Evolutionary conservation across 257 asterid species (phyloP).

Genomic region (Leptodermis oblonga): DNA sequence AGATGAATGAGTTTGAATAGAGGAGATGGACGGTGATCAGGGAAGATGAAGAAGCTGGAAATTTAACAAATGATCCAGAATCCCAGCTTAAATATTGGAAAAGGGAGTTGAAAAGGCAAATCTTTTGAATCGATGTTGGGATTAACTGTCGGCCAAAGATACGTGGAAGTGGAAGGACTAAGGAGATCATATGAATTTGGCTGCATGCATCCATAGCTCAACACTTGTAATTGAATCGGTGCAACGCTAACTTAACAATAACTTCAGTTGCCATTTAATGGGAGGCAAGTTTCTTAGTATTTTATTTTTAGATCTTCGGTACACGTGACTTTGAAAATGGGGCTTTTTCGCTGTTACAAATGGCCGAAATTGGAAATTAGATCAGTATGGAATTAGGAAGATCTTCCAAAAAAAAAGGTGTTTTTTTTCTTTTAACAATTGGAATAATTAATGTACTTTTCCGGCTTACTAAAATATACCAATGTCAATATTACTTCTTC

Average conservation of each 20-base stretch:
- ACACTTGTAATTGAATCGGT: slow-evolving; percentile 10
- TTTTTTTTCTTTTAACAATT: too few relatives aligned
- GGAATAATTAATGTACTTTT: too few relatives aligned
- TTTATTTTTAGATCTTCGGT: background rate
- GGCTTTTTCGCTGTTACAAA: too few relatives aligned
- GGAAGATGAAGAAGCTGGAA: background rate
- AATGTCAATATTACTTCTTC: too few relatives aligned
- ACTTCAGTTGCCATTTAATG: background rate
- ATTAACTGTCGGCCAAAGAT: background rate
- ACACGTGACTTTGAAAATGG: background rate
- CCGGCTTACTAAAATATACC: too few relatives aligned
- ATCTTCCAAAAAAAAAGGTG: too few relatives aligned
- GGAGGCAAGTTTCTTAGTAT: background rate
- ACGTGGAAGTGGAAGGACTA: too few relatives aligned
- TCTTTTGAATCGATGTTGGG: background rate
- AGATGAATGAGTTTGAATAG: too few relatives aligned
- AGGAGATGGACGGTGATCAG: background rate
- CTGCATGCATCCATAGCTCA: slow-evolving; percentile 1
- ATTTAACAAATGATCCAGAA: background rate
- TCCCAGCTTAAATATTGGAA: background rate
- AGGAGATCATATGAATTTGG: background rate
- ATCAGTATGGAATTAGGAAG: too few relatives aligned
- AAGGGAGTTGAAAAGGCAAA: background rate
- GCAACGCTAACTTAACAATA: background rate
- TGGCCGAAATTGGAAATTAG: too few relatives aligned